phyloP scores from a whole-genome alignment of 2,329 filamentous ascomycete genomes.

The Eutypella sp. region DNA sequence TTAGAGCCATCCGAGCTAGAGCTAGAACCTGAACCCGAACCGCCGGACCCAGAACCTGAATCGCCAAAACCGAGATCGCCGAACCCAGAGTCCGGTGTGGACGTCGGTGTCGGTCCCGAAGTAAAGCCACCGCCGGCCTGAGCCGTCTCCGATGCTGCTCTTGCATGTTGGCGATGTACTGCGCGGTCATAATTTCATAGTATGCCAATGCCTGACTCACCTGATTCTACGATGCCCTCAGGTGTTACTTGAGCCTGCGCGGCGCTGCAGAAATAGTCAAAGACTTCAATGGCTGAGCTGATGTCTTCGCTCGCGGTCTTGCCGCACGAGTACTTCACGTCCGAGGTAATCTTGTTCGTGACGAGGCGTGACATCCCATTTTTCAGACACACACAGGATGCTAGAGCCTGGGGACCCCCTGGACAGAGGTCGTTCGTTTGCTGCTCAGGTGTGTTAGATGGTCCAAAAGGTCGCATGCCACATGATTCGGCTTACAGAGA shows the following conservation, averaged over 20 bases:
- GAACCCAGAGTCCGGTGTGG: neutral
- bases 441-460: constrained; percentile 18
- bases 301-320: constrained; percentile 39
- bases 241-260: constrained; percentile 36
- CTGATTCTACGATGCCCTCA: constrained; percentile 36
- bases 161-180: constrained; percentile 10
- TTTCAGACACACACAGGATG: constrained; percentile 49
- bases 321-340: constrained; percentile 40
- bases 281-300: constrained; percentile 40
- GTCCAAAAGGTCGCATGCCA: no score
- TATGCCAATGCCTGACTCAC: constrained; percentile 8
- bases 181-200: constrained; percentile 5
- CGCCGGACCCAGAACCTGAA: neutral
- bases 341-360: constrained; percentile 38
- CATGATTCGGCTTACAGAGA: constrained; percentile 37
- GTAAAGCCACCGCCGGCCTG: constrained; percentile 6
- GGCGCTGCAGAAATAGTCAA: constrained; percentile 46
- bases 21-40: constrained; percentile 24
- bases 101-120: constrained; percentile 11
- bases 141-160: constrained; percentile 20
- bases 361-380: constrained; percentile 39
- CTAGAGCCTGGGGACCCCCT: constrained; percentile 41
- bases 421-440: constrained; percentile 39
- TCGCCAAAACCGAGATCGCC: neutral
- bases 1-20: constrained; percentile 19